These are phyloP conservation scores for Colletotrichum caudatum DNA, from an alignment of 2,329 filamentous ascomycete genomes.

Conservation along the genomic window DNA sequence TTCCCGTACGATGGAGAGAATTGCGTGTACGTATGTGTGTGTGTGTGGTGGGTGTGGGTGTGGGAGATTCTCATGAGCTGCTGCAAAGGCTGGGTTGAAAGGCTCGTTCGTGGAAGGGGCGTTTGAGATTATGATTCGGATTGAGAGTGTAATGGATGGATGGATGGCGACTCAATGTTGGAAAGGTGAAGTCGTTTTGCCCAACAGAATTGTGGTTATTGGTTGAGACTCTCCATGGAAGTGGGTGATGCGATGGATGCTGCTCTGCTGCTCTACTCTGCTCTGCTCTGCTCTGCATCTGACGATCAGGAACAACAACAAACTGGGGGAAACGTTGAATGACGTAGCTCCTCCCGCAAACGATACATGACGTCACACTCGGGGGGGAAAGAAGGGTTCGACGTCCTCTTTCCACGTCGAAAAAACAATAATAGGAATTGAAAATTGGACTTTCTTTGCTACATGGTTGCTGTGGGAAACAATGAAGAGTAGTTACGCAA, in stretches of 20 bases:
- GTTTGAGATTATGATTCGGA: not conserved
- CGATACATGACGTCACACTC: slow-evolving; percentile 38
- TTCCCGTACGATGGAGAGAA: not conserved
- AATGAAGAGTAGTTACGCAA: too few species aligned
- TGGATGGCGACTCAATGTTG: not conserved
- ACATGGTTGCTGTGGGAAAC: too few species aligned
- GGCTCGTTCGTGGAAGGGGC: not conserved
- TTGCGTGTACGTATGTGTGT: not conserved
- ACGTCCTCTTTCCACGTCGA: not conserved
- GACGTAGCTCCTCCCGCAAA: slow-evolving; percentile 28
- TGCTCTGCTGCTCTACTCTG: not conserved
- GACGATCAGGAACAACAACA: slow-evolving; percentile 26
- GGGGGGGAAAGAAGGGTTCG: not conserved
- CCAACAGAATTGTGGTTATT: slow-evolving; percentile 18
- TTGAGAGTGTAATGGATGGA: not conserved
- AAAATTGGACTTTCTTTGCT: not conserved
- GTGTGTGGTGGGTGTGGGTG: not conserved
- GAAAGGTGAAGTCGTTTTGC: not conserved
- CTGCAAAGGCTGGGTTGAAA: not conserved
- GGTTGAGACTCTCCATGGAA: slow-evolving; percentile 12
- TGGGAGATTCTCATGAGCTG: too few species aligned
- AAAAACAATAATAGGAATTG: not conserved
- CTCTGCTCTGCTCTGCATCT: not conserved
- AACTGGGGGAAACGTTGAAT: slow-evolving; percentile 25
- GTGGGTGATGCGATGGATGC: not conserved